A percentile compares a stretch with the other conserved stretches of the same genome.
Evolutionary conservation across 228 moss, liverwort and hornwort genomes (phyloP).

Genomic region (Sphagnum fallax): DNA sequence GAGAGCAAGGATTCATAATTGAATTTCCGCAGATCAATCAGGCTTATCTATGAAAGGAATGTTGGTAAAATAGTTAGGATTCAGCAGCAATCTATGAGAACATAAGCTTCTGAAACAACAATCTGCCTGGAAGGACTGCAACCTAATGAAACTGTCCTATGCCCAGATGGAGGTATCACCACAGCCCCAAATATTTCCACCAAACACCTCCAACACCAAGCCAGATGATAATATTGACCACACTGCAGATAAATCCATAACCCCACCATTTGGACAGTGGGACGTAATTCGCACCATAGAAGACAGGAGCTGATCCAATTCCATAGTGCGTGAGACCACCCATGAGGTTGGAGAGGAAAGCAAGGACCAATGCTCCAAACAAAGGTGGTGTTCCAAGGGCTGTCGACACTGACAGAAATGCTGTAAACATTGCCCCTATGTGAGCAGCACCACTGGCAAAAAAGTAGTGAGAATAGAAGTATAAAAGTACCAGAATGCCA

Average conservation of each 20-base stretch:
- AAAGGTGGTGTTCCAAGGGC: slow-evolving; percentile 90
- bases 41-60: too few species aligned
- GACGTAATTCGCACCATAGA: slow-evolving; percentile 89
- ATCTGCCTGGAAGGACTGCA: not conserved
- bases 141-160: not conserved
- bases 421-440: slow-evolving; percentile 99
- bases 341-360: slow-evolving; percentile 95
- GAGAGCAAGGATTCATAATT: too few species aligned
- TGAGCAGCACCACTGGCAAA: slow-evolving; percentile 98
- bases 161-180: slow-evolving; percentile 28
- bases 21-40: too few species aligned
- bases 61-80: too few species aligned
- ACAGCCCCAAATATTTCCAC: slow-evolving; percentile 97
- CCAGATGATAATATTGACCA: slow-evolving; percentile 85
- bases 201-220: slow-evolving; percentile 68
- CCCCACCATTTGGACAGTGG: slow-evolving; percentile 85
- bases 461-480: slow-evolving; percentile 95
- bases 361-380: slow-evolving; percentile 78
- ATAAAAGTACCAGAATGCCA: slow-evolving; percentile 79
- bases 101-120: too few species aligned
- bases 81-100: too few species aligned
- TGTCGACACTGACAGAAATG: slow-evolving; percentile 80
- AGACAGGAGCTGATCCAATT: slow-evolving; percentile 96
- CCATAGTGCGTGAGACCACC: slow-evolving; percentile 99
- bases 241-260: slow-evolving; percentile 73